Conservation (phyloP, 192 early-diverging fungal genomes). For the Backusella luteola region DNA sequence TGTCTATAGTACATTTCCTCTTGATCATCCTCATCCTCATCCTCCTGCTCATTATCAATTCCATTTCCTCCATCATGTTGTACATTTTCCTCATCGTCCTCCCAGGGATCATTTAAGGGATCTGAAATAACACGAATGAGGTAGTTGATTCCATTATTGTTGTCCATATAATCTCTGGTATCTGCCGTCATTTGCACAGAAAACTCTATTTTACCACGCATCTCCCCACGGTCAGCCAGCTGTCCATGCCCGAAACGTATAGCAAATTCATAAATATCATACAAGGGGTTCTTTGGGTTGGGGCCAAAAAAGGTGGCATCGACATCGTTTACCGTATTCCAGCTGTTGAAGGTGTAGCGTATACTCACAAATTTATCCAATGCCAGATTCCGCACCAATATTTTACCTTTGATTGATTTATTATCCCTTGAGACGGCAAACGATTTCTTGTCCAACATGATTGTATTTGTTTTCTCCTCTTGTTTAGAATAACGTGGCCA, state of each 20-base stretch:
- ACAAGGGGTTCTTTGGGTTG: slow-evolving; percentile 35
- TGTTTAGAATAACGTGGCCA: slow-evolving; percentile 7
- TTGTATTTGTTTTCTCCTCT: neutral
- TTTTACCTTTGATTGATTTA: slow-evolving; percentile 52
- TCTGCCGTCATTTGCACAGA: slow-evolving; percentile 67
- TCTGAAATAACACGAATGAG: slow-evolving; percentile 38
- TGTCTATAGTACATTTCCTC: neutral
- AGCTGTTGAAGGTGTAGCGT: slow-evolving; percentile 82
- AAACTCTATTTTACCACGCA: slow-evolving; percentile 51
- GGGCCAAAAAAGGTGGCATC: slow-evolving; percentile 59
- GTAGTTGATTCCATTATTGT: slow-evolving; percentile 84
- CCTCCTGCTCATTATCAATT: neutral
- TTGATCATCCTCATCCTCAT: slow-evolving; percentile 1
- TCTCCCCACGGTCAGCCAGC: slow-evolving; percentile 16
- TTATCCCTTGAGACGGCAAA: slow-evolving; percentile 22
- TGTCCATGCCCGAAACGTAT: slow-evolving; percentile 10
- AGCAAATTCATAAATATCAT: slow-evolving; percentile 67
- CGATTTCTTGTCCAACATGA: slow-evolving; percentile 5
- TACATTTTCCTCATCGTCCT: neutral
- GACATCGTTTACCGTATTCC: slow-evolving; percentile 68
- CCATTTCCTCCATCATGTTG: neutral
- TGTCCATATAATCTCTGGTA: slow-evolving; percentile 82
- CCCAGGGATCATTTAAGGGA: neutral
- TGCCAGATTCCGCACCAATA: slow-evolving; percentile 83
- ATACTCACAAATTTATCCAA: slow-evolving; percentile 80